Conservation (phyloP, 139 green algal species). For the Coccomyxa sp. region DNA sequence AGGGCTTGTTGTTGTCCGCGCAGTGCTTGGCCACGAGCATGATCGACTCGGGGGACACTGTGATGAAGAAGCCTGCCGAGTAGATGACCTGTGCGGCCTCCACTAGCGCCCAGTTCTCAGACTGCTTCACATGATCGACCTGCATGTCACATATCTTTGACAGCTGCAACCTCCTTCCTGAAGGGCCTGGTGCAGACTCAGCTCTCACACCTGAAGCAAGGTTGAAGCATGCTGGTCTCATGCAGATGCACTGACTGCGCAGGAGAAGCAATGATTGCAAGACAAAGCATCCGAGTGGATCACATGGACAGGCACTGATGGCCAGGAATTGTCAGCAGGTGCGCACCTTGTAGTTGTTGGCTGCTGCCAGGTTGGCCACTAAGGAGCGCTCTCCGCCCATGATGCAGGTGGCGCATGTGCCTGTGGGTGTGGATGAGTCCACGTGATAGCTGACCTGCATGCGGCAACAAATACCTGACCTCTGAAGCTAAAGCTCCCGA, state of each 20-base stretch:
- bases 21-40: constrained; percentile 77
- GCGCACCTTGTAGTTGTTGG: constrained; percentile 98
- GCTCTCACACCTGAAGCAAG: neutral
- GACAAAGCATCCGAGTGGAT: neutral
- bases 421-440: constrained; percentile 80
- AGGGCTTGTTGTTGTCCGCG: constrained; percentile 82
- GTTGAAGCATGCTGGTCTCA: neutral
- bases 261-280: neutral
- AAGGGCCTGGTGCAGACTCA: neutral
- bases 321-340: neutral
- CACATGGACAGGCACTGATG: neutral
- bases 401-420: constrained; percentile 92
- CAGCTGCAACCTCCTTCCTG: neutral
- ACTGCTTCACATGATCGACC: constrained; percentile 61
- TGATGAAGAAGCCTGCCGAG: constrained; percentile 98
- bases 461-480: neutral
- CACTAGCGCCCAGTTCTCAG: constrained; percentile 81
- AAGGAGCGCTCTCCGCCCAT: constrained; percentile 87
- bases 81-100: constrained; percentile 89
- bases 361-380: constrained; percentile 93
- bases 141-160: constrained; percentile 21
- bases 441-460: constrained; percentile 84
- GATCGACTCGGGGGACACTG: constrained; percentile 87
- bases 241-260: too few relatives aligned
- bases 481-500: neutral